Percentiles rank a stretch among this genome's conserved stretches.
phyloP scores from a whole-genome alignment of 345 rosid species.

The Salix arbutifolia region DNA sequence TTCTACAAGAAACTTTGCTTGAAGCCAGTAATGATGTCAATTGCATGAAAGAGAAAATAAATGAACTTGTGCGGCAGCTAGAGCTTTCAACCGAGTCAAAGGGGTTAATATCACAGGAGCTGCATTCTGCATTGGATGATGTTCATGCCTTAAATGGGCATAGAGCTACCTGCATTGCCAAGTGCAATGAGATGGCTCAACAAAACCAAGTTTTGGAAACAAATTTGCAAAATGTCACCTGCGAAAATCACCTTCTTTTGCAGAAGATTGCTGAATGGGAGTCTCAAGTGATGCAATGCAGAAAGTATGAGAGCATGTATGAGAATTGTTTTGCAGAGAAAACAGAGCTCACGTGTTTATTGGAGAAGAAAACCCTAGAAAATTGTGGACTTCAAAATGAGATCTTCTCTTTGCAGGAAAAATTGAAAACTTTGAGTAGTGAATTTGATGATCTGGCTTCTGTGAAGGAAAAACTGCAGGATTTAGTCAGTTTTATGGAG shows the following conservation, averaged over 20 bases:
- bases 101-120: slow-evolving; percentile 54
- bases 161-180: slow-evolving; percentile 50
- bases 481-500: slow-evolving; percentile 32
- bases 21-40: slow-evolving; percentile 50
- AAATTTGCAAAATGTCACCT: slow-evolving; percentile 44
- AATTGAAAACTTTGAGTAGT: slow-evolving; percentile 39
- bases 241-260: slow-evolving; percentile 53
- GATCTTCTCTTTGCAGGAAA: slow-evolving; percentile 46
- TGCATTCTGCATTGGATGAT: slow-evolving; percentile 64
- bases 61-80: slow-evolving; percentile 54
- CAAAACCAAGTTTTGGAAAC: slow-evolving; percentile 56
- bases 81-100: slow-evolving; percentile 61
- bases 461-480: slow-evolving; percentile 48
- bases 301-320: slow-evolving; percentile 48
- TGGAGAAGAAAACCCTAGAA: slow-evolving; percentile 57
- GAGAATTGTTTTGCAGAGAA: slow-evolving; percentile 58
- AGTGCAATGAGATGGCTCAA: slow-evolving; percentile 53
- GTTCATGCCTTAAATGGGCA: slow-evolving; percentile 53
- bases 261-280: slow-evolving; percentile 75
- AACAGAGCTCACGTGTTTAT: slow-evolving; percentile 48
- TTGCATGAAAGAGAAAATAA: slow-evolving; percentile 42
- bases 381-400: slow-evolving; percentile 44
- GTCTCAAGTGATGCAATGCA: slow-evolving; percentile 45
- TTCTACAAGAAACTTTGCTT: slow-evolving; percentile 57
- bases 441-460: slow-evolving; percentile 46